Evolutionary conservation across 106 monocot genomes (phyloP).

Genomic region (Cymbidium sinense): DNA sequence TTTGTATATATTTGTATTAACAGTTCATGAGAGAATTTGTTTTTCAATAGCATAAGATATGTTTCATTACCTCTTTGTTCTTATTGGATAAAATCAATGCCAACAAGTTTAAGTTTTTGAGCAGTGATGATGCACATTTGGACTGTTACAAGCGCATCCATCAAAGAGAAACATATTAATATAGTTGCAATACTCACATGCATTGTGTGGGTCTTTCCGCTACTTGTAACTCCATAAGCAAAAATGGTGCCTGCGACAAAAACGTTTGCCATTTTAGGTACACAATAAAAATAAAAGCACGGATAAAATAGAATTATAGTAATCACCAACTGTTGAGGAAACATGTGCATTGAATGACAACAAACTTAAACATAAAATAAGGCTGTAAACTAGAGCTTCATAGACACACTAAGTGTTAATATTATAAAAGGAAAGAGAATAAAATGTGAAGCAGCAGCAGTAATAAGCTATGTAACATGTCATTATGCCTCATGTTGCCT

Average conservation of each 20-base stretch:
- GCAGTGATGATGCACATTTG: neutral
- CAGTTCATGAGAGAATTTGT: neutral
- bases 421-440: neutral
- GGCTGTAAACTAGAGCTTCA: neutral
- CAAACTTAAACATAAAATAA: neutral
- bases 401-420: neutral
- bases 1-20: neutral
- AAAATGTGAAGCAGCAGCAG: neutral
- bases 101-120: neutral
- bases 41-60: neutral
- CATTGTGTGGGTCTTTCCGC: conserved; percentile 97
- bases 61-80: neutral
- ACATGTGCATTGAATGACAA: neutral
- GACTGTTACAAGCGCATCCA: neutral
- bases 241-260: conserved; percentile 74
- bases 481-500: too few species aligned
- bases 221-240: conserved; percentile 97
- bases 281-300: neutral
- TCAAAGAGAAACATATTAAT: neutral
- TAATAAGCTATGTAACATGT: neutral
- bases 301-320: neutral
- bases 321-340: neutral
- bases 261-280: neutral
- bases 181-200: conserved; percentile 45
- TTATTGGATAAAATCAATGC: neutral